Base-by-base conservation (phyloP, 2,329 filamentous ascomycete species). In the Pyrenochaeta sp. region DNA sequence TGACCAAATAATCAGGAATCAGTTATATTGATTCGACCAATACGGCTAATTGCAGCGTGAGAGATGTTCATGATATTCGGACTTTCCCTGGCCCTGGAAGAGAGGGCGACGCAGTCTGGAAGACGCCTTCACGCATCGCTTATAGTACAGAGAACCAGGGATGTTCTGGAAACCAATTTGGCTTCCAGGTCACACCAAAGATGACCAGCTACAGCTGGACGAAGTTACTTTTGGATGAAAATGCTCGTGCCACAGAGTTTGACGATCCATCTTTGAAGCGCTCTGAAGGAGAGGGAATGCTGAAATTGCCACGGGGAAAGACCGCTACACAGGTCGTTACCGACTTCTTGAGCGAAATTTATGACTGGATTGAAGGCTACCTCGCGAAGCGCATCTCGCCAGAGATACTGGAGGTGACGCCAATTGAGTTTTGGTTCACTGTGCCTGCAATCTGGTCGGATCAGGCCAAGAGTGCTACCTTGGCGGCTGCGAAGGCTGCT, bases 311-410 rank as follows among this genome's bases (percentile, higher is more conserved):
- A 5, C 15, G 4, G 6, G 27, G 36, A 3, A 62, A 58, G 32
- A 45, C 18, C 1, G 47, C 59, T 0, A 15, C 35, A 11, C 36
- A 57, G 1, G 56, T 63, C 2, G 55, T 44, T 7, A 23, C 31
- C 11, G 57, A 60, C 30, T 63, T 46, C 9, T 29, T 63, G 7
- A 29, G 67, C 62, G 3, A 64, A 63, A 40, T 50, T 39, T 17
- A 52, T 54, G 2, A 71, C 65, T 12, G 54, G 51, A 21, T 21
- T 41, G 1, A 63, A 63, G 4, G 64, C 62, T 14, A 33, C 49
- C 7, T 42, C 20, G 6, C 63, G 60, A 17, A 62, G 63, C 2
- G 29, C 2, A 32, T 44, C n/a, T 44, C 41, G 17, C n/a, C 41
- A n/a, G 41, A 31, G n/a, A 44, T 44, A 12, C 17, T 44, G 2